Evolutionary conservation across 1,284 basidiomycete genomes (phyloP), one percentile per base, ranked within the genome.

Genomic region (Pseudozyma sp.): DNA sequence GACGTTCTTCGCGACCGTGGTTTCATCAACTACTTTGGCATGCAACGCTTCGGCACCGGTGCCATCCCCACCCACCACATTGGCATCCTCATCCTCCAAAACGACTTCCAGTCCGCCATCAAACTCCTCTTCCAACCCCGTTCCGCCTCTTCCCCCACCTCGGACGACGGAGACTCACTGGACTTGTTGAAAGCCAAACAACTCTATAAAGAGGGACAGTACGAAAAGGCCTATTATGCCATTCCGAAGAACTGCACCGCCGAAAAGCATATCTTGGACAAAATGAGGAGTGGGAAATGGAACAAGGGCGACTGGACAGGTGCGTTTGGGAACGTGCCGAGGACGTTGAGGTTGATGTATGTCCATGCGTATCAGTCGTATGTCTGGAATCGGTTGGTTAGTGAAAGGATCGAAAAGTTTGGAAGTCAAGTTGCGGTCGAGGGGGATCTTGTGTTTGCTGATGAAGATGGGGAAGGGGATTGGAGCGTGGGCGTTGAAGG

Each of bases 291-390:
- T 35, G 43, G 65, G 9, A 70, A 64, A 25, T 75, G 63, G 65
- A 65, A 65, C 19, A 70, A 73, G 36, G 56, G 55, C 14, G 73
- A 83, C 59, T 78, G 66, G 69, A 63, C 61, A n/a, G 76, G 64
- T 14, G 60, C 70, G 34, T 76, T 83, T 52, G 59, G 64, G 7
- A 66, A 74, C 36, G 58, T 82, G 42, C 80, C 81, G 10, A 55
- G 77, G 70, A 95, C 95, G n/a, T 89, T 99, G 72, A 89, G 95
- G 52, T 87, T 96, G 70, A 98, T 99, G 93, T 99, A 99, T 83
- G 91, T 98, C 51, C 97, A 99, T 86, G 95, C 96, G 40, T 99
- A 98, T 85, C 97, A 99, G 85, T 96, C 94, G 16, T 99, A 98
- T 81, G 91, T 99, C 35, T 99, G 96, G 97, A 99, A 99, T 86